These are phyloP conservation scores for Colletotrichum brevisporum DNA, from an alignment of 2,329 filamentous ascomycete genomes.

Conservation along the genomic window DNA sequence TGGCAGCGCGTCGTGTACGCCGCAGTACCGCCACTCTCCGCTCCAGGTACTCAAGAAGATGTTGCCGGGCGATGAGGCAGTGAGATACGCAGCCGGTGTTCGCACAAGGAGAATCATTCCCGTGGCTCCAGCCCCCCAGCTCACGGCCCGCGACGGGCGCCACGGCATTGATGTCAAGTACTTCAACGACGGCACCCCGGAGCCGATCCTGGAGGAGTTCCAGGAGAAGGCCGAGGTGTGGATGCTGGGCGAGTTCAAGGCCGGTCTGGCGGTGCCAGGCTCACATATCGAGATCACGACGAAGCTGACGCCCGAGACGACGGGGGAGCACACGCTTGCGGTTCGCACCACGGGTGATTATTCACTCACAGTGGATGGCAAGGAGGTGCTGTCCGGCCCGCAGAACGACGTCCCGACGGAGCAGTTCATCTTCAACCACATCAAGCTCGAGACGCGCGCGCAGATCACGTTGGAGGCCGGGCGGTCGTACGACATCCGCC, in stretches of 20 bases:
- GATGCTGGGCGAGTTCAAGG: conserved; percentile 43
- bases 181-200: conserved; percentile 36
- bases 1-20: conserved; percentile 35
- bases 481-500: conserved; percentile 31
- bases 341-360: conserved; percentile 39
- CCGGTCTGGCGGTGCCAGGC: conserved; percentile 35
- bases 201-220: conserved; percentile 35
- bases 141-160: conserved; percentile 32
- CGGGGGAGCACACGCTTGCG: conserved; percentile 39
- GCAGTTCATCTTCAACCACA: conserved; percentile 43
- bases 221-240: conserved; percentile 41
- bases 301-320: conserved; percentile 32
- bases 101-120: conserved; percentile 39
- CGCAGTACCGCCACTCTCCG: conserved; percentile 37
- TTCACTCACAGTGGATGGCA: conserved; percentile 36
- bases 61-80: background rate
- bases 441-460: conserved; percentile 39
- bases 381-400: conserved; percentile 33
- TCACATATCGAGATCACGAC: conserved; percentile 40
- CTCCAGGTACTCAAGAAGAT: conserved; percentile 27
- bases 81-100: conserved; percentile 26
- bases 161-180: conserved; percentile 38
- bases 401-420: conserved; percentile 38
- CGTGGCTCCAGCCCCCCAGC: conserved; percentile 18
- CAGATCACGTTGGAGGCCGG: conserved; percentile 34